Base-by-base conservation (phyloP, 2,329 filamentous ascomycete genomes). In the Huntiella savannae region DNA sequence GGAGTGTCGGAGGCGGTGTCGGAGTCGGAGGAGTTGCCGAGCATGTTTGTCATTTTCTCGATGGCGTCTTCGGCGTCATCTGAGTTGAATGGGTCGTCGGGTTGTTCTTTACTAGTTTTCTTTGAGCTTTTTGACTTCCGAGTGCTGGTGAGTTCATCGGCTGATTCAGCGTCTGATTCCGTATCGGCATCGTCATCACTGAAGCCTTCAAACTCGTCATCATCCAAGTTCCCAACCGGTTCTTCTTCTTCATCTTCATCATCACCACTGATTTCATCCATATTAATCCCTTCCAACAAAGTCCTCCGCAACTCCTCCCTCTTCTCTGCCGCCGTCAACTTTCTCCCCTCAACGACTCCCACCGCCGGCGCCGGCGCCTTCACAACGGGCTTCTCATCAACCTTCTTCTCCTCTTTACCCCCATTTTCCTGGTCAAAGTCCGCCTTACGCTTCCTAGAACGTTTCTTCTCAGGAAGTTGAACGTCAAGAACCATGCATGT, bases 401-500 rank as follows among this genome's bases (percentile, higher is more conserved):
- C 47, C 33, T 22, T 17, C 6, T 39, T 37, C 15, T 45, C 22
- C 43, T 59, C 28, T 7, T 43, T 22, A 7, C 4, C 41, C 12
- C 19, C 33, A 11, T 17, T 60, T 44, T 56, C 57, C 48, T 57
- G 56, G 0, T 47, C 51, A 38, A 37, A 39, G 15, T 53, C 50
- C 3, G 40, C 48, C 36, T 43, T 49, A 19, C 46, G 45, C 52
- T 60, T 63, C 40, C 55, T 54, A 42, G 57, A 58, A 34, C 54
- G 55, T 51, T 55, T 59, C 53, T 63, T 68, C 37, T 67, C 64
- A 0, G 70, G 69, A 46, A 66, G 58, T 3, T 66, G 57, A 0
- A 75, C 62, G 2, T 66, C 61, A 12, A 77, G 58, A 3, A 62
- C 58, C 40, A 61, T 57, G 55, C 71, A 75, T 3, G 73, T 63